Percentiles rank a stretch among this genome's conserved stretches.
These are phyloP conservation scores for Sarocladium brachiariae DNA, from an alignment of 2,329 filamentous ascomycete genomes.

Conservation along the genomic window DNA sequence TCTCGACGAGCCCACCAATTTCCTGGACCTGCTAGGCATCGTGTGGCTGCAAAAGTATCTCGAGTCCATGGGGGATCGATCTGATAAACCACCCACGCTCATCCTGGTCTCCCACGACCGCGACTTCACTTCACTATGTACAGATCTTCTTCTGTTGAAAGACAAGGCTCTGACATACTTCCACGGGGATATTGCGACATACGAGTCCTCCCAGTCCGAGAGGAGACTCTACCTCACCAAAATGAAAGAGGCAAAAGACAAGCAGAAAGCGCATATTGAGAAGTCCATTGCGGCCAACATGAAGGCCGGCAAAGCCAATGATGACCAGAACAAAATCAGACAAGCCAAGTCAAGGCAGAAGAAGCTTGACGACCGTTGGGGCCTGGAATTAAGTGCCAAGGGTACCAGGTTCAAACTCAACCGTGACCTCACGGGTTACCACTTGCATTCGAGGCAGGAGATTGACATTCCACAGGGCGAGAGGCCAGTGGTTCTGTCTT, in stretches of 20 bases:
- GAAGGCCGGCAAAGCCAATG: constrained; percentile 66
- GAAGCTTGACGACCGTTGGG: constrained; percentile 76
- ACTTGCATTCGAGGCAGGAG: constrained; percentile 51
- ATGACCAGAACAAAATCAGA: constrained; percentile 80
- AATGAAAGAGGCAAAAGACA: constrained; percentile 78
- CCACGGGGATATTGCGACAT: constrained; percentile 65
- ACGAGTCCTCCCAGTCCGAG: constrained; percentile 61
- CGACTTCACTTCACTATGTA: constrained; percentile 70
- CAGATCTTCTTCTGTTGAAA: constrained; percentile 68
- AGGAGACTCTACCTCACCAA: constrained; percentile 61
- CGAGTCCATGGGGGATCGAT: constrained; percentile 45
- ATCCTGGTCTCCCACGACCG: constrained; percentile 80
- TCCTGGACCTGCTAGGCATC: constrained; percentile 74
- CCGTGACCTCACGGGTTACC: constrained; percentile 59
- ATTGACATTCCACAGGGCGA: constrained; percentile 65
- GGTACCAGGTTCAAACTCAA: constrained; percentile 78
- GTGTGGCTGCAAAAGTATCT: constrained; percentile 78
- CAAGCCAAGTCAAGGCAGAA: constrained; percentile 80
- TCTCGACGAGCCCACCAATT: constrained; percentile 84
- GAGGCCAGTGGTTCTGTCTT: constrained; percentile 46
- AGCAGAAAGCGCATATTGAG: constrained; percentile 74
- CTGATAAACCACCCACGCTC: constrained; percentile 54
- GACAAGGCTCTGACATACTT: constrained; percentile 68
- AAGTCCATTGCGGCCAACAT: constrained; percentile 69
- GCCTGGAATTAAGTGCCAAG: constrained; percentile 63